Conservation (phyloP, 2,329 filamentous ascomycete species). For the Aspergillus sp. region DNA sequence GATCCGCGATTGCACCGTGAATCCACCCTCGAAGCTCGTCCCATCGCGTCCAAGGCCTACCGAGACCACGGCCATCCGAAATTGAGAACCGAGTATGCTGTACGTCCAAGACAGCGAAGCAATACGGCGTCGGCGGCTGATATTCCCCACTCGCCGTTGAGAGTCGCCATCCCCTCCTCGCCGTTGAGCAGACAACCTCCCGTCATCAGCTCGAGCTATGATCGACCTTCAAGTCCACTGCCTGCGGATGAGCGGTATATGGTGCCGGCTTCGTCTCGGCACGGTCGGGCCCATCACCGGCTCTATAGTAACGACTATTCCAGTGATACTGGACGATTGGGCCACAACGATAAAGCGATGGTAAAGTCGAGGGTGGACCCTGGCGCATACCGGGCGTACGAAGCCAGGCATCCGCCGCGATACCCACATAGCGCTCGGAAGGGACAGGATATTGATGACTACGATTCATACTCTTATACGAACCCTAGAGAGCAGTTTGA, state of each 20-base stretch:
- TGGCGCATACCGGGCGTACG: constrained; percentile 21
- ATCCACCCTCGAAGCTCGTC: constrained; percentile 28
- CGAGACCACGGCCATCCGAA: constrained; percentile 24
- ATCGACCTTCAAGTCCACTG: constrained; percentile 28
- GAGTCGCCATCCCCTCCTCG: constrained; percentile 22
- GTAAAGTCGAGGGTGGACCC: constrained; percentile 15
- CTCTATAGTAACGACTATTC: constrained; percentile 30
- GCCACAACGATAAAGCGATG: constrained; percentile 12
- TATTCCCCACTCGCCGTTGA: constrained; percentile 18
- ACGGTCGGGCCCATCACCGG: constrained; percentile 24
- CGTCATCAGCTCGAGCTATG: constrained; percentile 22
- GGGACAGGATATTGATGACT: constrained; percentile 36
- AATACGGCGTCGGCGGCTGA: constrained; percentile 28
- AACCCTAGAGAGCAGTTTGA: constrained; percentile 44
- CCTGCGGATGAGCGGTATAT: constrained; percentile 29
- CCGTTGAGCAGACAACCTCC: constrained; percentile 18
- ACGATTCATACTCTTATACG: constrained; percentile 44
- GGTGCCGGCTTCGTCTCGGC: constrained; percentile 25
- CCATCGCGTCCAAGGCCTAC: constrained; percentile 27
- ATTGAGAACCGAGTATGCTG: constrained; percentile 32
- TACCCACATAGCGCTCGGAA: constrained; percentile 22
- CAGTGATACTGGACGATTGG: constrained; percentile 30
- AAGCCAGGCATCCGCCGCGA: constrained; percentile 21
- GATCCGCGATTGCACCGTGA: constrained; percentile 20
- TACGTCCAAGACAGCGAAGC: constrained; percentile 33